phyloP scores from a whole-genome alignment of 345 rosid genomes.

The Pseudoturritis turrita region DNA sequence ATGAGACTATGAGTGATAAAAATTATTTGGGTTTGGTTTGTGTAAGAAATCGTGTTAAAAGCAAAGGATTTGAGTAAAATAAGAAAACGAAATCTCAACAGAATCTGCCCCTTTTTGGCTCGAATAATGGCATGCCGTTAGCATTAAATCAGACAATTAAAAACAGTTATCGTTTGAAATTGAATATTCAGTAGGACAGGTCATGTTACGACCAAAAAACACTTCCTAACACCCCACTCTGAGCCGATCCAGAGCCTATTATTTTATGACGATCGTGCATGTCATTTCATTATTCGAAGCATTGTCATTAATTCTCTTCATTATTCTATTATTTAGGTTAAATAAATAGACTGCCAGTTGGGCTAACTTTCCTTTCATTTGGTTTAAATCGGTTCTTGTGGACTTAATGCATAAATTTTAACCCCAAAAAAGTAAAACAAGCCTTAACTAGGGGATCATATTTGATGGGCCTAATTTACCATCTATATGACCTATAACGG shows the following conservation, averaged over 20 bases:
- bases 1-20: no score
- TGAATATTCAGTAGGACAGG: constrained; percentile 14
- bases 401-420: no score
- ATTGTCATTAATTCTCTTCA: no score
- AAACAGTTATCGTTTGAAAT: not conserved
- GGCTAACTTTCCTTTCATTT: no score
- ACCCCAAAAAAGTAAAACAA: no score
- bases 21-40: not conserved
- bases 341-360: not conserved
- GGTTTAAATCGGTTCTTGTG: no score
- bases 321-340: no score
- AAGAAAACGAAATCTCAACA: constrained; percentile 6
- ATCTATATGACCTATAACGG: not conserved
- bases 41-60: not conserved
- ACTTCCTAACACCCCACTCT: constrained; percentile 4
- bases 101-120: constrained; percentile 17
- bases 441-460: not conserved
- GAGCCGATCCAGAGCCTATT: not conserved
- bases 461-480: not conserved
- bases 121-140: constrained; percentile 11
- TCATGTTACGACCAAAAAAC: constrained; percentile 5
- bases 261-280: constrained; percentile 22
- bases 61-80: not conserved
- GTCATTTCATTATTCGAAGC: constrained; percentile 9
- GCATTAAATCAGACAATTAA: not conserved